phyloP scores from a whole-genome alignment of 1,284 basidiomycete species.

The Malassezia slooffiae region DNA sequence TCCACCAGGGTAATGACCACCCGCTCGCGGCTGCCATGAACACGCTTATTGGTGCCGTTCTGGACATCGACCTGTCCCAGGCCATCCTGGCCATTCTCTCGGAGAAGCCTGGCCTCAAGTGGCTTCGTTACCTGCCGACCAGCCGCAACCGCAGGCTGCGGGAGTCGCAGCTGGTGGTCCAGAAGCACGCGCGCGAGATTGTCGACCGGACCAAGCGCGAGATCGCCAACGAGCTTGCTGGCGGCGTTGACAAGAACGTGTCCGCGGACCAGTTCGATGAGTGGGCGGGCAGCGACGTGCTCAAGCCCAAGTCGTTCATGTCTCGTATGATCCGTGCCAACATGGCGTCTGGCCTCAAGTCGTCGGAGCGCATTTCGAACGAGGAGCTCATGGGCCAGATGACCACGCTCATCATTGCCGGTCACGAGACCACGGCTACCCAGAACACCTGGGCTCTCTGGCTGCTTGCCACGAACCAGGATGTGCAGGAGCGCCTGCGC shows the following conservation, averaged over 20 bases:
- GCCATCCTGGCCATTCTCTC: conserved; percentile 18
- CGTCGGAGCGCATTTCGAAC: conserved; percentile 55
- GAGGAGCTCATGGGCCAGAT: conserved; percentile 64
- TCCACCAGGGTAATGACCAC: conserved; percentile 24
- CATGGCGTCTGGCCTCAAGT: conserved; percentile 34
- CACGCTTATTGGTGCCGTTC: conserved; percentile 11
- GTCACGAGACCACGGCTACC: conserved; percentile 69
- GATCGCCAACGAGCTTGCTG: conserved; percentile 25
- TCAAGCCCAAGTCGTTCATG: conserved; percentile 11
- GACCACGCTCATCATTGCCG: conserved; percentile 67
- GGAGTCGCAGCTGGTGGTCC: conserved; percentile 18
- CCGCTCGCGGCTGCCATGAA: conserved; percentile 12
- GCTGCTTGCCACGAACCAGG: conserved; percentile 58
- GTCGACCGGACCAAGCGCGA: conserved; percentile 24
- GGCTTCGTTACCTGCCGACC: conserved; percentile 32
- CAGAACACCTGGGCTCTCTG: conserved; percentile 65
- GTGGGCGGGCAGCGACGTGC: not conserved
- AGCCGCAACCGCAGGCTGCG: conserved; percentile 20
- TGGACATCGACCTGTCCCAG: conserved; percentile 7
- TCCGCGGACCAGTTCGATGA: conserved; percentile 29
- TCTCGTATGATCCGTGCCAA: conserved; percentile 38
- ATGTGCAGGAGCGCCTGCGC: conserved; percentile 51
- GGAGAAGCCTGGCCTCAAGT: conserved; percentile 22
- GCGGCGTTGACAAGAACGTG: conserved; percentile 14
- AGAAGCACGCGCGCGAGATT: conserved; percentile 22